Evolutionary conservation across 148 eudicot genomes (phyloP), one percentile per base, ranked within the genome.

Genomic region (Gaultheria prostrata): DNA sequence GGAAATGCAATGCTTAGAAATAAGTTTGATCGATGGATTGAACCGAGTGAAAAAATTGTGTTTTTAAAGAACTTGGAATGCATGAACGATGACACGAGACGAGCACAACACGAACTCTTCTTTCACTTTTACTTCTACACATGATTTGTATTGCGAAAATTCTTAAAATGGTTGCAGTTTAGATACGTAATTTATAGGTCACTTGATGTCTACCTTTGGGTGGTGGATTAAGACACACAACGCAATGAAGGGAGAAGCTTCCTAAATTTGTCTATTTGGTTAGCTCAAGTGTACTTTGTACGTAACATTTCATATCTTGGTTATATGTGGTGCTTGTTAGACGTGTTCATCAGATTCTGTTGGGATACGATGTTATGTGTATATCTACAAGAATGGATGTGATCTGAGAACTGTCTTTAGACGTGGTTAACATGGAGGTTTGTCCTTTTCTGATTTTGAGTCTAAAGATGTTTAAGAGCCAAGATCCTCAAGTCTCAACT

Each of bases 71-170:
- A 30, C 18, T 69, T 0, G 8, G 35, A 69, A 26, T 28, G 39
- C 39, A 26, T 10, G 33, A 30, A 69, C 6, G 45, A 14, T 15
- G 45, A 0, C 1, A 71, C 1, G 28, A 6, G 6, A 35, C 8
- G 76, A 73, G 76, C 48, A 35, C 49, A 39, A 39, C 18, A 72
- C 76, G 24, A 70, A 72, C 76, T 35, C 20, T 72, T 72, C 20
- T 72, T 39, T 20, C 24, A 1, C 24, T 8, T 72, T 72, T 8
- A 35, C 10, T 17, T 6, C 21, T 32, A 72, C 0, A 18, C 39
- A 17, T 10, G 20, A 17, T 35, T 46, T 46, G 54, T 8, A 1
- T 73, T 46, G 32, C 51, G 0, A 75, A 75, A 75, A 21, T n/a
- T 18, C 18, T 26, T 76, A 3, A 49, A 76, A 24, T 24, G 1